phyloP scores from a whole-genome alignment of 495 filamentous ascomycete species.

The Pyrenopolyporus hunteri region DNA sequence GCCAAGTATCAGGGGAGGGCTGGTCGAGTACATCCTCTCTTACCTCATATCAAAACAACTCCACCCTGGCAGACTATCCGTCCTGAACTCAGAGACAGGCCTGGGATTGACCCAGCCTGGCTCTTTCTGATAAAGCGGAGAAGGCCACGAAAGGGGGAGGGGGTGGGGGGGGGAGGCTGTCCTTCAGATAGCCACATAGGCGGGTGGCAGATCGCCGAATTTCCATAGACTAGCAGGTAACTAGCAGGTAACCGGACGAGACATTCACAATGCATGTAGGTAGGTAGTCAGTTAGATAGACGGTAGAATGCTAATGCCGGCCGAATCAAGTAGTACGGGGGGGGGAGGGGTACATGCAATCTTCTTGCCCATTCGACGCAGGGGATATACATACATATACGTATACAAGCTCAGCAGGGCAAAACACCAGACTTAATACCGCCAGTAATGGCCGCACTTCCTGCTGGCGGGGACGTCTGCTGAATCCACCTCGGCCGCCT shows the following conservation, averaged over 20 bases:
- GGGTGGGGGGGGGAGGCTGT: constrained; percentile 14
- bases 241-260: constrained; percentile 30
- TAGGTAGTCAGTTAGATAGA: constrained; percentile 2
- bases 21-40: constrained; percentile 36
- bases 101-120: constrained; percentile 26
- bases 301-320: constrained; percentile 27
- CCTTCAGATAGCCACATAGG: constrained; percentile 31
- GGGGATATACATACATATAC: constrained; percentile 22
- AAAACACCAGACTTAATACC: constrained; percentile 20
- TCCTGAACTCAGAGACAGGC: constrained; percentile 30
- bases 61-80: constrained; percentile 30
- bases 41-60: constrained; percentile 34
- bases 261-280: constrained; percentile 25
- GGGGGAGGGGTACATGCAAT: constrained; percentile 17
- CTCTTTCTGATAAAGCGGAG: constrained; percentile 25
- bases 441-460: constrained; percentile 10
- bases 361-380: constrained; percentile 26
- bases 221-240: constrained; percentile 5
- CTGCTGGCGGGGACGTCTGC: constrained; percentile 22
- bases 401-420: constrained; percentile 14
- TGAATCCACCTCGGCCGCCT: constrained; percentile 18
- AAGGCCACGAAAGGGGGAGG: constrained; percentile 17
- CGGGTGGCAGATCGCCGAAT: constrained; percentile 31
- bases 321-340: constrained; percentile 29
- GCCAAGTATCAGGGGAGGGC: constrained; percentile 34